Conservation (phyloP, 2,329 filamentous ascomycete genomes). For the Fonsecaea erecta region DNA sequence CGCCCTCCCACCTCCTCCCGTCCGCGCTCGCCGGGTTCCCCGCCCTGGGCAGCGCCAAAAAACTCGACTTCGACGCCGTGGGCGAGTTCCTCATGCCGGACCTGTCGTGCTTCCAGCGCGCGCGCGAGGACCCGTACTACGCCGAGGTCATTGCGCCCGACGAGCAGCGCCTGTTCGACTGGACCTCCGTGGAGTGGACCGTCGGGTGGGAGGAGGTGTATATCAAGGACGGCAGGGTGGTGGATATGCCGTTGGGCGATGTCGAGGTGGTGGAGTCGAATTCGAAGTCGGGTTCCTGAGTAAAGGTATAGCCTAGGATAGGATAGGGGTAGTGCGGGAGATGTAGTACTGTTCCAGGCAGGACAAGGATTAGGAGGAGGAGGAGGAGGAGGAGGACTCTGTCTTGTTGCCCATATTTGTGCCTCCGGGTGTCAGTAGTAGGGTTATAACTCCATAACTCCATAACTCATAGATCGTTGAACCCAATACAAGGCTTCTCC, state of each 20-base stretch:
- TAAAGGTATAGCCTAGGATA: too few relatives aligned
- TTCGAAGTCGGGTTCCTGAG: neutral
- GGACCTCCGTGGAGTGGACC: conserved; percentile 5
- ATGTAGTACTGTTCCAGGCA: too few relatives aligned
- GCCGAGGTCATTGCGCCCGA: conserved; percentile 5
- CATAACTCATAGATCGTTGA: conserved; percentile 37
- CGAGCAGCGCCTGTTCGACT: conserved; percentile 11
- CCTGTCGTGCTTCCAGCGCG: conserved; percentile 5
- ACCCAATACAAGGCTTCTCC: conserved; percentile 32
- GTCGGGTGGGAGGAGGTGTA: conserved; percentile 15
- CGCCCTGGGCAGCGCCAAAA: neutral
- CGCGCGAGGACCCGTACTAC: conserved; percentile 13
- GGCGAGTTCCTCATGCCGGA: conserved; percentile 14
- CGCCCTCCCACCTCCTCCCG: neutral
- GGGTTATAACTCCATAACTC: too few relatives aligned
- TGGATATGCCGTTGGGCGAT: conserved; percentile 1
- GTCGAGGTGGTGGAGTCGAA: too few relatives aligned
- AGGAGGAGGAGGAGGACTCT: too few relatives aligned
- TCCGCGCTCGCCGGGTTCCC: conserved; percentile 6
- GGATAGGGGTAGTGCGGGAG: too few relatives aligned
- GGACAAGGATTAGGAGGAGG: too few relatives aligned
- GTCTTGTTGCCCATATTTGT: neutral
- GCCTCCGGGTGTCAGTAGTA: neutral
- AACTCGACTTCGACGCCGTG: conserved; percentile 9
- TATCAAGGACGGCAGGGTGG: conserved; percentile 13